A percentile compares a stretch with the other conserved stretches of the same genome.
Evolutionary conservation across 148 eudicot genomes (phyloP).

Genomic region (Cornus kousa): DNA sequence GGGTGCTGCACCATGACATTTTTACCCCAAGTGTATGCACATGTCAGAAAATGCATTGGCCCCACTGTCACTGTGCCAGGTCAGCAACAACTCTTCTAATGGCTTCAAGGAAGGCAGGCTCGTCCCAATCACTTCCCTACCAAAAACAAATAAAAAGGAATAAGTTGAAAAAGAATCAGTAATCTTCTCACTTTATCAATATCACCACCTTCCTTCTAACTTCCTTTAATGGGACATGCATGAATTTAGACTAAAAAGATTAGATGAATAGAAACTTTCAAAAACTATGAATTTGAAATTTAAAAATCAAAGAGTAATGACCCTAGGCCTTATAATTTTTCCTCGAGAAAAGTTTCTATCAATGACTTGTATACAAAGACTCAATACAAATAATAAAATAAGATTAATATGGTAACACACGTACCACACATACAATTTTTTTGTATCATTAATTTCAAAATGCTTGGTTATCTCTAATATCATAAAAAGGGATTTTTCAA

Average conservation of each 20-base stretch:
- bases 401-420: too few relatives aligned
- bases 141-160: not conserved
- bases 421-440: too few relatives aligned
- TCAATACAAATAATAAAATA: too few relatives aligned
- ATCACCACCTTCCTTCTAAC: conserved; percentile 13
- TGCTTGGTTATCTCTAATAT: too few relatives aligned
- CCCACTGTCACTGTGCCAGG: conserved; percentile 25
- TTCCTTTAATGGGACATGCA: conserved; percentile 1
- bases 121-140: conserved; percentile 72
- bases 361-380: too few relatives aligned
- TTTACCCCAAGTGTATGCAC: not conserved
- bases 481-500: too few relatives aligned
- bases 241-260: not conserved
- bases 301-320: too few relatives aligned
- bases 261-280: not conserved
- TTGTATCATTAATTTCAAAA: too few relatives aligned
- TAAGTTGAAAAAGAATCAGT: not conserved
- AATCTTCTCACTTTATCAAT: not conserved
- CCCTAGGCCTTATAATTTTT: too few relatives aligned
- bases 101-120: conserved; percentile 66
- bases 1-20: not conserved
- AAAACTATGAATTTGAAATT: not conserved
- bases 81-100: conserved; percentile 51
- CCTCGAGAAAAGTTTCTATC: too few relatives aligned
- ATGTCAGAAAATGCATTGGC: not conserved